A percentile compares a stretch with the other conserved stretches of the same genome.
phyloP scores from a whole-genome alignment of 352 stramenopile genomes.

The Phytophthora hybrid region DNA sequence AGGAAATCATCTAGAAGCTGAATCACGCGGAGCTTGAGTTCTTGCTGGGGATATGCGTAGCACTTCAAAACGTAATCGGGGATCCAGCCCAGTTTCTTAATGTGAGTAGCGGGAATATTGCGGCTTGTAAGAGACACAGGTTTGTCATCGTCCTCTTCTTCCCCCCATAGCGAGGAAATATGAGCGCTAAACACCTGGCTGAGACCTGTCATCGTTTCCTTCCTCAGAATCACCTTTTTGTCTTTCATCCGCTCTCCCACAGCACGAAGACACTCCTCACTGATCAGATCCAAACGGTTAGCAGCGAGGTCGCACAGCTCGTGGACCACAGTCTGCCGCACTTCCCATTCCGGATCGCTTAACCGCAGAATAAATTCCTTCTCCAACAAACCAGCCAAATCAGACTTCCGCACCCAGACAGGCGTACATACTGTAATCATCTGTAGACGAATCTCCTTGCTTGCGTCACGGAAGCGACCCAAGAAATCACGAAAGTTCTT shows the following conservation, averaged over 20 bases:
- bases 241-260: constrained; percentile 91
- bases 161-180: constrained; percentile 65
- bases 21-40: constrained; percentile 83
- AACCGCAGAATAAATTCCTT: constrained; percentile 78
- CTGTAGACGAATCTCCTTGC: constrained; percentile 87
- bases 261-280: constrained; percentile 69
- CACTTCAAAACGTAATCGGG: constrained; percentile 88
- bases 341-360: constrained; percentile 86
- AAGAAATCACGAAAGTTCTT: constrained; percentile 90
- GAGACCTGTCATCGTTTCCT: constrained; percentile 90
- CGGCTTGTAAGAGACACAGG: constrained; percentile 35
- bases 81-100: constrained; percentile 85
- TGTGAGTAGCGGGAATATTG: constrained; percentile 43
- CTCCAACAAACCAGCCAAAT: constrained; percentile 67
- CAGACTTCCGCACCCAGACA: constrained; percentile 80
- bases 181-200: constrained; percentile 84
- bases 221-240: constrained; percentile 81
- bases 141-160: constrained; percentile 27
- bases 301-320: constrained; percentile 85
- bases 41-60: constrained; percentile 86
- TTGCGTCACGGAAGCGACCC: constrained; percentile 85
- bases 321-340: constrained; percentile 78
- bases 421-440: constrained; percentile 78
- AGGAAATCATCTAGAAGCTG: constrained; percentile 89
- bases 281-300: constrained; percentile 73